Evolutionary conservation across 176 grass and related monocot genomes (phyloP), one percentile per base, ranked within the genome.

Genomic region (Ensete ventricosum): DNA sequence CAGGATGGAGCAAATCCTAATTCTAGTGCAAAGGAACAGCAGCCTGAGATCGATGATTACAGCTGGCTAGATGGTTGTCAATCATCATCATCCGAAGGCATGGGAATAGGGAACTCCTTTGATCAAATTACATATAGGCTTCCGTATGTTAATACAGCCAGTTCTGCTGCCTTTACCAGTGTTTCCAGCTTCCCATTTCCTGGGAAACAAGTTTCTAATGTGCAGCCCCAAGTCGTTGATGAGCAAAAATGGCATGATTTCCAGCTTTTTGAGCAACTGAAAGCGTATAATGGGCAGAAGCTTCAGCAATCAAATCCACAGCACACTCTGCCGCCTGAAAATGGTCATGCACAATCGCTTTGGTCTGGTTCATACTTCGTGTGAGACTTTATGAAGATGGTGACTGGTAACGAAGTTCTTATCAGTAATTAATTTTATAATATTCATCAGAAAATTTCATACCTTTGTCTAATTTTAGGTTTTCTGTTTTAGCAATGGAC

Each of bases 241-340:
- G 91, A 87, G 64, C 87, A 62, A 79, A 77, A 77, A 72, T 92
- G 92, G 92, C 82, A 88, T 25, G 90, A 93, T 88, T 92, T 97
- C 73, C 83, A 90, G 62, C 93, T 85, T 79, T 97, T 93, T 77
- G 90, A 90, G 43, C 89, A 89, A 59, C 22, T 79, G 50, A 84
- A 90, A 77, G 63, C 87, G 53, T 88, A 81, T 76, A 79, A 80
- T 50, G 76, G 81, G 57, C 76, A 85, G 67, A 77, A 87, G 53
- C 58, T 68, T 69, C 87, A 83, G 54, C 77, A 83, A 78, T 77
- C 20, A 54, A 89, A 78, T 90, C 83, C 83, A 52, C 75, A 77
- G 72, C 79, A 59, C 49, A 80, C 73, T 67, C 77, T 81, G 72
- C 67, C 80, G 72, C 83, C 80, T 68, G 89, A 96, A 78, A 81